These are phyloP conservation scores for Aspergillus aculeatinus DNA, from an alignment of 2,329 filamentous ascomycete genomes.

Conservation along the genomic window DNA sequence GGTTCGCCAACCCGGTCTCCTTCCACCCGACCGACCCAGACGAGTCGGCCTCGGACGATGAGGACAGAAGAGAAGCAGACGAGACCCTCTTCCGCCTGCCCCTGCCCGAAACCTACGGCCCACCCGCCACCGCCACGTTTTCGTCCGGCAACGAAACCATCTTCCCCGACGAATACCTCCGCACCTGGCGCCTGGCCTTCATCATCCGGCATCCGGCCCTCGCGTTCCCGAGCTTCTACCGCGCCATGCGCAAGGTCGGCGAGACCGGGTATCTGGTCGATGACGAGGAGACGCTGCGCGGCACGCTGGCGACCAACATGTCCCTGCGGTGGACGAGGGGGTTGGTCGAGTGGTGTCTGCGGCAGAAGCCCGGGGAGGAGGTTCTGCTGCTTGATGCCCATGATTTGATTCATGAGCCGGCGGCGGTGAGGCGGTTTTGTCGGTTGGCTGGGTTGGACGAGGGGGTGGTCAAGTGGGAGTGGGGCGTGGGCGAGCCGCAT, in stretches of 20 bases:
- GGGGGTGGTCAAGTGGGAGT: neutral
- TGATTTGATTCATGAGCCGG: neutral
- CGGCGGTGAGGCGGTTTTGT: neutral
- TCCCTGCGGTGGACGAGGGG: neutral
- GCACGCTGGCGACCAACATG: neutral
- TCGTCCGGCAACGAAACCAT: slow-evolving; percentile 12
- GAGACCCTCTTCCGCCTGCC: slow-evolving; percentile 18
- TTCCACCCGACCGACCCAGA: slow-evolving; percentile 9
- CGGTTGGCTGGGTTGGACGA: neutral
- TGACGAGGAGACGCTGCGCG: neutral
- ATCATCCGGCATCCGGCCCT: slow-evolving; percentile 3
- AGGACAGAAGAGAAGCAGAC: slow-evolving; percentile 6
- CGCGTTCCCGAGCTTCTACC: neutral
- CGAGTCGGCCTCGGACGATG: neutral
- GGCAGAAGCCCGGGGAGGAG: neutral
- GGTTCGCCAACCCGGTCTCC: slow-evolving; percentile 26
- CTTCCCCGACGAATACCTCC: neutral
- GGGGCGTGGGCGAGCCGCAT: neutral
- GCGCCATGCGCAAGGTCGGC: neutral
- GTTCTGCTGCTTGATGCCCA: neutral
- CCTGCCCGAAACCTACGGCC: slow-evolving; percentile 17
- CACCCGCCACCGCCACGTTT: slow-evolving; percentile 21
- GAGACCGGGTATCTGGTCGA: neutral
- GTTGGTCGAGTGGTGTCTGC: neutral
- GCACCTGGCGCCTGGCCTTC: slow-evolving; percentile 1